Conservation (phyloP, 176 grass and related monocot species). For the Elymus sibiricus region DNA sequence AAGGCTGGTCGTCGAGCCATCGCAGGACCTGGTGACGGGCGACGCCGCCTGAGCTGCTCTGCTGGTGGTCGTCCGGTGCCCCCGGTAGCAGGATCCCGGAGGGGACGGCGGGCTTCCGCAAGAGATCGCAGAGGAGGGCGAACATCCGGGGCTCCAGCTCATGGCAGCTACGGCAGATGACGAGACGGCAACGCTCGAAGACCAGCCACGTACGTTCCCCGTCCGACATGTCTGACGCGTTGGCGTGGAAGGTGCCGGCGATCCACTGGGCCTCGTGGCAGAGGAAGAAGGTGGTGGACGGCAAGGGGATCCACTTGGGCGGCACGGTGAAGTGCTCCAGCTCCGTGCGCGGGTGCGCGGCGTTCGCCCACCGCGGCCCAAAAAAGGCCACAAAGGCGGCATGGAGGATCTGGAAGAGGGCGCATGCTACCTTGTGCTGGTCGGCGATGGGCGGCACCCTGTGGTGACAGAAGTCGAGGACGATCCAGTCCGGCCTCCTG, state of each 20-base stretch:
- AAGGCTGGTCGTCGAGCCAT: conserved; percentile 39
- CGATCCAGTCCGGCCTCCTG: conserved; percentile 34
- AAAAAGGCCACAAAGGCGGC: background rate
- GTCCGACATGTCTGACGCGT: conserved; percentile 23
- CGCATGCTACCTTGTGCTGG: conserved; percentile 14
- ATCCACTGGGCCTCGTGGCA: conserved; percentile 16
- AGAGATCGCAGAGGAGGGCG: conserved; percentile 18
- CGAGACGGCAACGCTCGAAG: background rate
- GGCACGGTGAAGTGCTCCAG: conserved; percentile 21
- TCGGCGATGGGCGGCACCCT: conserved; percentile 37
- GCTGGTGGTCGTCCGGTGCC: no score
- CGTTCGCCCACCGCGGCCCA: conserved; percentile 9
- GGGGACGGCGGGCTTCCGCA: conserved; percentile 17
- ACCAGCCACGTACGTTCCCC: background rate
- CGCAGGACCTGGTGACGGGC: no score
- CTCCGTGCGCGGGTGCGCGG: background rate
- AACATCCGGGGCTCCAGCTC: conserved; percentile 27
- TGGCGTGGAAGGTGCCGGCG: background rate
- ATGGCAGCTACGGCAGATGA: conserved; percentile 27
- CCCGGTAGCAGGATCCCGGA: conserved; percentile 18
- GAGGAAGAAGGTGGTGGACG: conserved; percentile 14
- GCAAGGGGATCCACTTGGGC: conserved; percentile 32
- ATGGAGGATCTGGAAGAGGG: background rate
- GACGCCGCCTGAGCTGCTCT: no score
- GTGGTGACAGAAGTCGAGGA: conserved; percentile 35